phyloP scores from a whole-genome alignment of 441 rosid species.

The Jatropha multifida region DNA sequence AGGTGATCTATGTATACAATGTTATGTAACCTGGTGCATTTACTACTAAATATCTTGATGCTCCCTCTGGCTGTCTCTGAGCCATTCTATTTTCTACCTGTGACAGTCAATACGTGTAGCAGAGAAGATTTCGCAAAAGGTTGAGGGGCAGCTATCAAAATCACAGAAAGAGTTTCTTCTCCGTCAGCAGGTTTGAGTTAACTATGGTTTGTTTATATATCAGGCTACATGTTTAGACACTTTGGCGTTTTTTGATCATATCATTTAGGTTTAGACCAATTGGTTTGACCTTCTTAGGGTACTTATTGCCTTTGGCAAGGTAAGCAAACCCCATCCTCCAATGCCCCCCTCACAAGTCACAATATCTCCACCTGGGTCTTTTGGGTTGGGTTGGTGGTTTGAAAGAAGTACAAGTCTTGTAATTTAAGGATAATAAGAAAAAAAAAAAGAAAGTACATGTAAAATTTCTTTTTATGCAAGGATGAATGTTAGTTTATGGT shows the following conservation, averaged over 20 bases:
- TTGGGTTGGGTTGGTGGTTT: neutral
- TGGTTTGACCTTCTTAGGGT: neutral
- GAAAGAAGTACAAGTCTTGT: neutral
- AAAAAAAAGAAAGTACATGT: neutral
- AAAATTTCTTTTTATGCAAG: neutral
- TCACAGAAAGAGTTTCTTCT: conserved; percentile 98
- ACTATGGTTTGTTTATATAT: conserved; percentile 17
- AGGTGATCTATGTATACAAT: conserved; percentile 50
- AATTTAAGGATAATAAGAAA: neutral
- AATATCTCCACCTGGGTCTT: neutral
- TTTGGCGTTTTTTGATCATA: neutral
- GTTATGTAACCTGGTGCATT: conserved; percentile 18
- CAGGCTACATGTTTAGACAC: neutral
- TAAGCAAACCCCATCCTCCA: neutral
- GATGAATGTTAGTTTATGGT: neutral
- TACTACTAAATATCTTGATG: conserved; percentile 12
- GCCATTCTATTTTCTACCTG: conserved; percentile 34
- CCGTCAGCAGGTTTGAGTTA: conserved; percentile 83
- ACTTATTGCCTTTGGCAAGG: neutral
- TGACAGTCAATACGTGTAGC: conserved; percentile 99
- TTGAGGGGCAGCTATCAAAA: conserved; percentile 97
- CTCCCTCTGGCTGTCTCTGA: conserved; percentile 30
- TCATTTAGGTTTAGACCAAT: neutral
- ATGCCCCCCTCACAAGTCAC: neutral
- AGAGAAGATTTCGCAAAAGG: conserved; percentile 97